Evolutionary conservation across 257 asterid species (phyloP).

Genomic region (Ilex asprella): DNA sequence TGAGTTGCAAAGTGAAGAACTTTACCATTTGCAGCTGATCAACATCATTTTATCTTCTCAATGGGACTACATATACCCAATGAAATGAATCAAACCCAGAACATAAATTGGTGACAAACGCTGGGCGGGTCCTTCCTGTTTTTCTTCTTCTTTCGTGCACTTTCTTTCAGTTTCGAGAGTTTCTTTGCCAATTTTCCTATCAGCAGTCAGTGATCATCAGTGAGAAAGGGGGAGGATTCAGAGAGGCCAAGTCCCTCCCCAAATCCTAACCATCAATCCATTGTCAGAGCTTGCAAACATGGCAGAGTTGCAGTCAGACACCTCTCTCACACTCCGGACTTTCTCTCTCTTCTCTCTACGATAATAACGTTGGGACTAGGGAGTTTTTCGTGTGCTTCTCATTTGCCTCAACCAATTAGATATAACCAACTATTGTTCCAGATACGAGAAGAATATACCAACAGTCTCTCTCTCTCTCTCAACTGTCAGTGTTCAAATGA

Average conservation of each 20-base stretch:
- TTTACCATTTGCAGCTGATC: constrained; percentile 13
- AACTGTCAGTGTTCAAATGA: too few relatives aligned
- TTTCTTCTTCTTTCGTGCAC: background rate
- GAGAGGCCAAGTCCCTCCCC: constrained; percentile 87
- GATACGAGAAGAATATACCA: background rate
- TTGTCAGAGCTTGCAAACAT: constrained; percentile 48
- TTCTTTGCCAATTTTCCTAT: constrained; percentile 8
- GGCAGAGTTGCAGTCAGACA: constrained; percentile 13
- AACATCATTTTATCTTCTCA: background rate
- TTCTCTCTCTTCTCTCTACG: constrained; percentile 4
- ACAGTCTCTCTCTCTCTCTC: background rate
- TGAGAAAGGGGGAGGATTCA: constrained; percentile 28
- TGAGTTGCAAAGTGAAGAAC: constrained; percentile 3
- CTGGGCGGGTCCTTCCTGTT: background rate
- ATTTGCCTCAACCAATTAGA: background rate
- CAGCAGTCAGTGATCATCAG: too few relatives aligned
- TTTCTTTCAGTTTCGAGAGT: background rate
- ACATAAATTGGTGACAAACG: background rate
- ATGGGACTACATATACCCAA: background rate
- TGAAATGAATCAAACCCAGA: background rate
- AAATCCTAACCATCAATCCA: constrained; percentile 66
- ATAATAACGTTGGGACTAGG: too few relatives aligned
- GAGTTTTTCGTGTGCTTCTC: background rate
- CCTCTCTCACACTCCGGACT: background rate
- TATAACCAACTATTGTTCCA: constrained; percentile 2